Percentiles rank a stretch among this genome's conserved stretches.
Conservation (phyloP, 2,329 filamentous ascomycete genomes). For the Colletotrichum magnum region DNA sequence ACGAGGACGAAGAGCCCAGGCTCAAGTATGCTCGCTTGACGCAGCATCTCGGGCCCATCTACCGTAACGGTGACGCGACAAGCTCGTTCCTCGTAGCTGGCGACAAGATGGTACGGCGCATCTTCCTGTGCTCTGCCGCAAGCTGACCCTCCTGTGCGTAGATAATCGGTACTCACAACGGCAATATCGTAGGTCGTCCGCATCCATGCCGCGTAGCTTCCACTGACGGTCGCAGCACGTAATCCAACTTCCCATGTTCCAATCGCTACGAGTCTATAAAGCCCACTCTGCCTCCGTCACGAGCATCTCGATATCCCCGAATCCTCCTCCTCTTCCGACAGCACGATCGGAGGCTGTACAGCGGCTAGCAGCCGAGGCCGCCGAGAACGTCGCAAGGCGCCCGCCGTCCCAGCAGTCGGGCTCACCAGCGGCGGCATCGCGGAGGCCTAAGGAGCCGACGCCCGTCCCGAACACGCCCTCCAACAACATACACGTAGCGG, state of each 20-base stretch:
- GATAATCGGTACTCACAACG: constrained; percentile 96
- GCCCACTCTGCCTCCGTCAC: constrained; percentile 95
- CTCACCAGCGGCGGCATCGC: constrained; percentile 66
- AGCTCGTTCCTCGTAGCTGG: constrained; percentile 91
- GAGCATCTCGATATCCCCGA: constrained; percentile 90
- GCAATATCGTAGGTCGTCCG: constrained; percentile 82
- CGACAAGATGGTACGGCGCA: constrained; percentile 88
- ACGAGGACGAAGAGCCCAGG: constrained; percentile 93
- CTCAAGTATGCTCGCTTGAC: constrained; percentile 95
- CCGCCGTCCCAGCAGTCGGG: constrained; percentile 50
- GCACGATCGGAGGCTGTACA: constrained; percentile 57
- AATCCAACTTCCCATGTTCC: constrained; percentile 84
- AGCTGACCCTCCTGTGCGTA: constrained; percentile 57
- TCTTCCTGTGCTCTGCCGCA: constrained; percentile 2
- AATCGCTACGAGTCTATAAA: constrained; percentile 87
- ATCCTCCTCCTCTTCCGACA: constrained; percentile 70
- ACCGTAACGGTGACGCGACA: constrained; percentile 95
- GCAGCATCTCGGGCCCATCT: constrained; percentile 82
- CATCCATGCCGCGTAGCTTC: constrained; percentile 3
- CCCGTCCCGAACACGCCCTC: constrained; percentile 81
- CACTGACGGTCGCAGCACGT: constrained; percentile 74
- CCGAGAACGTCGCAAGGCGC: constrained; percentile 49
- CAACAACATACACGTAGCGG: constrained; percentile 93
- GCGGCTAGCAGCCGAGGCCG: constrained; percentile 53
- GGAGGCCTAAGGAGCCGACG: constrained; percentile 64